phyloP scores from a whole-genome alignment of 345 rosid genomes.

The Pistacia integerrima region DNA sequence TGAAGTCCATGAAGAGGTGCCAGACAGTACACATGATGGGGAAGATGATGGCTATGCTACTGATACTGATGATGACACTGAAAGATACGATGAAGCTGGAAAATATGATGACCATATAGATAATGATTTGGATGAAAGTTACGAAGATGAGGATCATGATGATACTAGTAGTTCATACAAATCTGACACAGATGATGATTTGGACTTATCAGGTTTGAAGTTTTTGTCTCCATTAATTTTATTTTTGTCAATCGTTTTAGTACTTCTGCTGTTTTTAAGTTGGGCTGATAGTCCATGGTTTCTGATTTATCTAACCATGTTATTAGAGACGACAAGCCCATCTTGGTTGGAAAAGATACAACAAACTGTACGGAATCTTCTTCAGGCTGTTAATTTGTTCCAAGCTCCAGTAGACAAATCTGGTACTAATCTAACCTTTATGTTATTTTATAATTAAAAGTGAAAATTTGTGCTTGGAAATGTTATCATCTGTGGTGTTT shows the following conservation, averaged over 20 bases:
- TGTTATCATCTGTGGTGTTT: slow-evolving; percentile 21
- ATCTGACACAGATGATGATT: slow-evolving; percentile 54
- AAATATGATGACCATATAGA: slow-evolving; percentile 60
- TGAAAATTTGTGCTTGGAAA: slow-evolving; percentile 10
- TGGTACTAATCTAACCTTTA: slow-evolving; percentile 41
- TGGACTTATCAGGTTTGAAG: slow-evolving; percentile 61
- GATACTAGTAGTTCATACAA: slow-evolving; percentile 54
- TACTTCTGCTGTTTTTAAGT: slow-evolving; percentile 3
- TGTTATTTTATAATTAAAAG: neutral
- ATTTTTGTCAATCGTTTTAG: neutral
- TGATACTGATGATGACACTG: slow-evolving; percentile 62
- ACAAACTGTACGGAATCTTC: slow-evolving; percentile 52
- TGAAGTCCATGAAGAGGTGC: slow-evolving; percentile 50
- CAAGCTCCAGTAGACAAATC: slow-evolving; percentile 74
- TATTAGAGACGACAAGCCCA: slow-evolving; percentile 52
- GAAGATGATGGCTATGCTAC: slow-evolving; percentile 70
- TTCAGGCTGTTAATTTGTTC: slow-evolving; percentile 76
- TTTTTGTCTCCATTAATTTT: slow-evolving; percentile 2
- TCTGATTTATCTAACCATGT: slow-evolving; percentile 4
- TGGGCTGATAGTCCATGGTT: slow-evolving; percentile 5
- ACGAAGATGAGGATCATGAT: slow-evolving; percentile 53
- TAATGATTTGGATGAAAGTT: slow-evolving; percentile 49
- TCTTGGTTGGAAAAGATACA: slow-evolving; percentile 91
- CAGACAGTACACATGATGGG: slow-evolving; percentile 42
- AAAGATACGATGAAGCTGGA: slow-evolving; percentile 30